phyloP scores from a whole-genome alignment of 1,284 basidiomycete genomes.

The Acaromyces ingoldii region DNA sequence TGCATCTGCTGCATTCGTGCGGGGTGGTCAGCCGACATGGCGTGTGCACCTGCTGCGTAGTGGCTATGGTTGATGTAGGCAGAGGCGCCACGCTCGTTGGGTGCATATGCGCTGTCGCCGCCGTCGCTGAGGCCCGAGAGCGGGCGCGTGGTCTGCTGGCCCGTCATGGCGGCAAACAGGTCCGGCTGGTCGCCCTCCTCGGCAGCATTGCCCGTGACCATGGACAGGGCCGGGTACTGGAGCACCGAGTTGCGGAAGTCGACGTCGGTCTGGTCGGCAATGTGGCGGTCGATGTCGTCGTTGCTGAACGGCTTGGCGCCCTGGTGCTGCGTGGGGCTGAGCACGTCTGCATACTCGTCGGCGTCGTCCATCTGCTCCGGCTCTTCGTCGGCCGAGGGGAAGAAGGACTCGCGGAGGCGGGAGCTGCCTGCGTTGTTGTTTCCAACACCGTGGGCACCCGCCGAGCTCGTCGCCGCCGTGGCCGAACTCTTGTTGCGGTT shows the following conservation, averaged over 20 bases:
- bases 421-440: too few species aligned
- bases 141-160: conserved; percentile 8
- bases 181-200: conserved; percentile 25
- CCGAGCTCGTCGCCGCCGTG: conserved; percentile 13
- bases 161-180: conserved; percentile 25
- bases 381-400: conserved; percentile 17
- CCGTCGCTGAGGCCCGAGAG: conserved; percentile 5
- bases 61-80: conserved; percentile 29
- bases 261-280: neutral
- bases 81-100: neutral
- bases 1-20: conserved; percentile 7
- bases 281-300: conserved; percentile 10
- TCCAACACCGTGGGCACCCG: too few species aligned
- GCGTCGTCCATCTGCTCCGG: conserved; percentile 5
- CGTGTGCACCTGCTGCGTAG: conserved; percentile 16
- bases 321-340: neutral
- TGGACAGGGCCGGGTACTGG: conserved; percentile 32
- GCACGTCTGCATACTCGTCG: conserved; percentile 10
- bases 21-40: conserved; percentile 4
- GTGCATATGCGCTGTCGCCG: conserved; percentile 7
- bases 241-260: conserved; percentile 37
- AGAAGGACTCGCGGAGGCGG: conserved; percentile 18
- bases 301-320: conserved; percentile 21
- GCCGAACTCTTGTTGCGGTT: conserved; percentile 18
- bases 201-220: conserved; percentile 19